Evolutionary conservation across 352 stramenopile genomes (phyloP), one percentile per base, ranked within the genome.

Genomic region (Phytophthora rubi): DNA sequence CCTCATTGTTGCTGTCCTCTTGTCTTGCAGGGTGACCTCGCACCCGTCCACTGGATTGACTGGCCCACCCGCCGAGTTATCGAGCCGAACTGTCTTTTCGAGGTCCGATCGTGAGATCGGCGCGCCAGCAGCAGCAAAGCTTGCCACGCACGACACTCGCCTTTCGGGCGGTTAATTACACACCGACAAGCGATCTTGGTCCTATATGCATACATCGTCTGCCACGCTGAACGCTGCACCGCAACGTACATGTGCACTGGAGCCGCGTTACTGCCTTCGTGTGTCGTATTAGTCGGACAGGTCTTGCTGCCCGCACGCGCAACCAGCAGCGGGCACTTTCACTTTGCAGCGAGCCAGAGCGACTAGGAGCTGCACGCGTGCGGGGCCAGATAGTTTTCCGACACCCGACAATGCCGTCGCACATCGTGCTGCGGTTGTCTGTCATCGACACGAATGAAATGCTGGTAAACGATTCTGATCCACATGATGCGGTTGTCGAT

Each of bases 381-480:
- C 52, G 30, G 33, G 52, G 52, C 39, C 61, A 68, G 30, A 68
- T 12, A 62, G 44, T 58, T 69, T 69, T 62, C 53, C 53, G 62
- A 59, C 39, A 58, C 26, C 32, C 13, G 49, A 44, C 6, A 45
- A 57, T 48, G 42, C 13, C 42, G 15, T 48, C 53, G 18, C 33
- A n/a, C 32, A n/a, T 59, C 45, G 26, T 6, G 59, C 52, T 62
- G 23, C 33, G 9, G 33, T 39, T 39, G 33, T 45, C 21, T 30
- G 33, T 61, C 55, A 59, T n/a, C 28, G 39, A 18, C 66, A 69
- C 66, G 53, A 73, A 73, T 52, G 59, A 73, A 73, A 65, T 52
- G 35, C 18, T n/a, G 28, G 15, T 21, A 32, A 61, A 49, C 42
- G 16, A 18, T 39, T 67, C 52, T 51, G 48, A 59, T 55, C 60